Conservation (phyloP, 2,329 filamentous ascomycete species). For the Diaporthe amygdali region DNA sequence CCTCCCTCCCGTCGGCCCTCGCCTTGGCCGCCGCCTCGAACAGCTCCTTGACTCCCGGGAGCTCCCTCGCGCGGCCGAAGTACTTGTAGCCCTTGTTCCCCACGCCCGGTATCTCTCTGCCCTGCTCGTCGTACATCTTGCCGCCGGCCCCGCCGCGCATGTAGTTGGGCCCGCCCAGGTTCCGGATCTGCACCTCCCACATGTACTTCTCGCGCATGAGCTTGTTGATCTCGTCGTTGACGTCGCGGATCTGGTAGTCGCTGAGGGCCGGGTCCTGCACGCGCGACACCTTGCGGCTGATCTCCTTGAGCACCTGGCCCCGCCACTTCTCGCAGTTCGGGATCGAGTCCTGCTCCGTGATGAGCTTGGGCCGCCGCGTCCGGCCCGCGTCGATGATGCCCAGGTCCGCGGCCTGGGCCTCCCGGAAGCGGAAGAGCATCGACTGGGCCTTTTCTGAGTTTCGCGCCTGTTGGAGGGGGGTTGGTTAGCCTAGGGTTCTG, state of each 20-base stretch:
- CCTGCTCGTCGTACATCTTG: constrained; percentile 75
- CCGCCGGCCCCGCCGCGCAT: constrained; percentile 66
- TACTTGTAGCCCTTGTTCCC: constrained; percentile 92
- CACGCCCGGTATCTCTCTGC: constrained; percentile 72
- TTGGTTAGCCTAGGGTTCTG: constrained; percentile 3
- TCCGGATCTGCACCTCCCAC: constrained; percentile 97
- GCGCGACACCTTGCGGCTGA: constrained; percentile 93
- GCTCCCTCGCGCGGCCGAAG: constrained; percentile 86
- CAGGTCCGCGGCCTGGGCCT: constrained; percentile 92
- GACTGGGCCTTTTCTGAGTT: constrained; percentile 99
- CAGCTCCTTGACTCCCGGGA: constrained; percentile 95
- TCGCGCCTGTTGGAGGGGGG: constrained; percentile 67
- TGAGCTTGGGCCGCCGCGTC: constrained; percentile 86
- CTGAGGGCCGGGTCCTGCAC: constrained; percentile 92
- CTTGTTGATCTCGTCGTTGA: constrained; percentile 99
- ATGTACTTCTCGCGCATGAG: constrained; percentile 98
- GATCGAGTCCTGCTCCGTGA: constrained; percentile 84
- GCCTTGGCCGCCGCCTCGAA: constrained; percentile 78
- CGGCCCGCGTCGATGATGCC: constrained; percentile 94
- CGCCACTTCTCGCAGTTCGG: constrained; percentile 96
- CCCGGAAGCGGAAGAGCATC: constrained; percentile 99
- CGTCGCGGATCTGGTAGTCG: constrained; percentile 95
- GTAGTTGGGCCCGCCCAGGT: constrained; percentile 96
- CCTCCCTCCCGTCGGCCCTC: constrained; percentile 49
- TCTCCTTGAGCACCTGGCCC: constrained; percentile 95